Evolutionary conservation across 2,329 filamentous ascomycete genomes (phyloP), one percentile per base, ranked within the genome.

Genomic region (Colletotrichum kahawae): DNA sequence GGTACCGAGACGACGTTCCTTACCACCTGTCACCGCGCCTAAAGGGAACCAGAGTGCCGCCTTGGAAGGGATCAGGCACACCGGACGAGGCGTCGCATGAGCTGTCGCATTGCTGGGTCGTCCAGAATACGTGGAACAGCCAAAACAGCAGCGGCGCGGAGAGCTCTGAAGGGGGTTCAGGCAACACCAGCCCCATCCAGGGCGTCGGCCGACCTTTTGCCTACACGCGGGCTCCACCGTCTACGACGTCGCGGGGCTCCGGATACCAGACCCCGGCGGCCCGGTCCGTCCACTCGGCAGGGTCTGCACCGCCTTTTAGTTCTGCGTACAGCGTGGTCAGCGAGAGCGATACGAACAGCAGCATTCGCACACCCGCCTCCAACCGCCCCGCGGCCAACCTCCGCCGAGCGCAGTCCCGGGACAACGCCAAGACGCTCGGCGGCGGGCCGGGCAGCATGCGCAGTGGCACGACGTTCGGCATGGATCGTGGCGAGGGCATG

Each of bases 11-110:
- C 7, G 85, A 84, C 9, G 90, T 92, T 3, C 77, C 86, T 21
- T 93, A 93, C 79, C 90, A 92, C 78, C 84, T 93, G 9, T 89
- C 87, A 16, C 88, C 90, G 1, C 86, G 87, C 1, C 84, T 92
- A 4, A 87, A 87, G 74, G 88, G 88, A 3, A 86, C 87, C 31
- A 85, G 84, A 75, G 83, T 87, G 38, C 90, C 90, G 3, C 90
- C 90, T 4, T 93, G 91, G 91, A 88, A 86, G 66, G 83, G 82
- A 21, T 72, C 77, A 66, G 6, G 76, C 67, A 27, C 71, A 78
- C 24, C 76, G 72, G 81, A 84, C 16, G 86, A 88, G 73, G 85
- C 86, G 1, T 79, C 83, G 10, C 89, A 90, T 76, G 87, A 89
- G 79, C 83, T 87, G 21, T 90, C 88, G 4, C 85, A 91, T 77